Conservation (phyloP, 2,329 filamentous ascomycete genomes). For the Colletotrichum sublineola region DNA sequence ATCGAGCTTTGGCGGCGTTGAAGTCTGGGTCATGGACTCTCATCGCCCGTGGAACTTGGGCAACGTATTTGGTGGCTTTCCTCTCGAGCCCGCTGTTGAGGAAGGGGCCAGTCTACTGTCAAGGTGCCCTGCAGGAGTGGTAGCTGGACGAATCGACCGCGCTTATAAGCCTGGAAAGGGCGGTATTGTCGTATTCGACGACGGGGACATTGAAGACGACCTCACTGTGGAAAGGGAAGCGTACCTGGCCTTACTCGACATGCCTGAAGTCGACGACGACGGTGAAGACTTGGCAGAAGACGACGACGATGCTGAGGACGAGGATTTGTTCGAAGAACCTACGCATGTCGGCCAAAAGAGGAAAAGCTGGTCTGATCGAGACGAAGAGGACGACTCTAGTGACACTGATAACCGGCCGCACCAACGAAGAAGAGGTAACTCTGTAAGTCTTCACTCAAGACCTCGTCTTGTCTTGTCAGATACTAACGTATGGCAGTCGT, state of each 20-base stretch:
- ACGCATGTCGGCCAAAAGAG: conserved; percentile 74
- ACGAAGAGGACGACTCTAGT: conserved; percentile 76
- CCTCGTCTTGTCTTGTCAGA: neutral
- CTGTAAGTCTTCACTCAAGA: conserved; percentile 65
- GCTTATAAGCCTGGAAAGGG: conserved; percentile 83
- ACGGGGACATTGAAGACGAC: conserved; percentile 93
- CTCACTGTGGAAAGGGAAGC: conserved; percentile 81
- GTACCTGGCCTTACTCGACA: conserved; percentile 86
- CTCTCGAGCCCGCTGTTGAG: conserved; percentile 65
- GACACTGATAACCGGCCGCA: conserved; percentile 82
- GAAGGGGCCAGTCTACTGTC: conserved; percentile 61
- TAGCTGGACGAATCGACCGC: conserved; percentile 78
- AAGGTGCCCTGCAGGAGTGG: conserved; percentile 74
- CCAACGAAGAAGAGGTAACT: conserved; percentile 89
- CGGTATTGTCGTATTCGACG: conserved; percentile 94
- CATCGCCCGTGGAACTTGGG: conserved; percentile 93
- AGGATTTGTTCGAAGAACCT: conserved; percentile 56
- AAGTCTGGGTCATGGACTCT: conserved; percentile 94
- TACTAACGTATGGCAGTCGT: conserved; percentile 63
- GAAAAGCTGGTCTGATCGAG: conserved; percentile 80
- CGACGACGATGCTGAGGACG: conserved; percentile 64
- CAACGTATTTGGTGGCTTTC: conserved; percentile 88
- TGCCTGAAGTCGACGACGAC: conserved; percentile 89
- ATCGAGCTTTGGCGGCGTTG: conserved; percentile 83
- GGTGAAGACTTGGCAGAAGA: conserved; percentile 72